These are phyloP conservation scores for Chlamydomonas asymmetrica DNA, from an alignment of 139 green algal genomes.

Conservation along the genomic window DNA sequence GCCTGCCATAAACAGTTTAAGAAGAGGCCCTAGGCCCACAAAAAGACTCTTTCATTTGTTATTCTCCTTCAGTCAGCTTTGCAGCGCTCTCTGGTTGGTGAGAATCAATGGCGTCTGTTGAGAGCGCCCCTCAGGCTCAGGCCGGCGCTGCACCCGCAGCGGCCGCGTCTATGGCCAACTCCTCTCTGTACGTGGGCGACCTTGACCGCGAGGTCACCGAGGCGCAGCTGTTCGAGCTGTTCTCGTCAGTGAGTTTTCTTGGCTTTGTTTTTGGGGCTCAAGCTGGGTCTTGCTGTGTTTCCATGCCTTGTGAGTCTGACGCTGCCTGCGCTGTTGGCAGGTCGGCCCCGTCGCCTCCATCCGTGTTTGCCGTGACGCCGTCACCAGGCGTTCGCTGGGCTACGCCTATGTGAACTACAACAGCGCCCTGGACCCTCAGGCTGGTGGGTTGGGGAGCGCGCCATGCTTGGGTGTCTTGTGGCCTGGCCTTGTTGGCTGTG, in stretches of 20 bases:
- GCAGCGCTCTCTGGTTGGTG: no score
- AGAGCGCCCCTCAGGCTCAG: slow-evolving; percentile 6
- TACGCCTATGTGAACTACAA: slow-evolving; percentile 98
- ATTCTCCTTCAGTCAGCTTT: no score
- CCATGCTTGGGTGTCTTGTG: no score
- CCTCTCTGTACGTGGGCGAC: slow-evolving; percentile 92
- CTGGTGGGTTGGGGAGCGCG: slow-evolving; percentile 58
- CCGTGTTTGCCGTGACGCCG: slow-evolving; percentile 90
- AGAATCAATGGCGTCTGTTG: no score
- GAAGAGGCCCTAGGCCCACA: no score
- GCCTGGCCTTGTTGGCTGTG: no score
- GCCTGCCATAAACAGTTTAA: no score
- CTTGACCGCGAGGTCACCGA: slow-evolving; percentile 90
- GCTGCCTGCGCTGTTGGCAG: slow-evolving; percentile 54
- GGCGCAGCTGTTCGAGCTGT: slow-evolving; percentile 88
- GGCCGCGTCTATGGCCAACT: slow-evolving; percentile 55
- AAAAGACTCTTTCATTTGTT: no score
- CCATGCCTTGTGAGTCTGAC: background rate
- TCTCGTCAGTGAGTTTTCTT: slow-evolving; percentile 81
- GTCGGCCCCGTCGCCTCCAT: slow-evolving; percentile 90
- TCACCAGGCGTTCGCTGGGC: slow-evolving; percentile 90
- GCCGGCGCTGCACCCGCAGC: slow-evolving; percentile 15
- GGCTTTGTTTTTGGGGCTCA: no score
- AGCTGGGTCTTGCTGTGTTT: no score
- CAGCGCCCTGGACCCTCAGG: slow-evolving; percentile 73